Conservation (phyloP, 495 filamentous ascomycete species). For the Staphylotrichum tortipilum region DNA sequence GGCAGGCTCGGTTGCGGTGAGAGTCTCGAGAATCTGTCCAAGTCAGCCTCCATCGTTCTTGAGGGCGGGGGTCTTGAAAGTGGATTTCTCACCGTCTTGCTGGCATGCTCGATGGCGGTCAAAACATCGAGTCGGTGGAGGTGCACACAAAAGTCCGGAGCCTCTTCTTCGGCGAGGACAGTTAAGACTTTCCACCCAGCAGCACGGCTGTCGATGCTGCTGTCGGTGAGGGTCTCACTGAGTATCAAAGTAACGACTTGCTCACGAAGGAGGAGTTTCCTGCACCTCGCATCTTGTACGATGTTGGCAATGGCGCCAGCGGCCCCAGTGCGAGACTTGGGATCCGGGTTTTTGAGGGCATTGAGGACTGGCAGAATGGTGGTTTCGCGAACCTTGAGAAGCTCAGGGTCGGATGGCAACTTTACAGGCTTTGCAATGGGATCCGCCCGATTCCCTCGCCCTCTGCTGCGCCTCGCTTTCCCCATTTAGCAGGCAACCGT, state of each 20-base stretch:
- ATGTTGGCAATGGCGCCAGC: constrained; percentile 49
- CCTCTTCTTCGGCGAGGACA: constrained; percentile 50
- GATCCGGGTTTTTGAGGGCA: constrained; percentile 46
- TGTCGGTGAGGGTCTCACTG: constrained; percentile 52
- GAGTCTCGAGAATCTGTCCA: constrained; percentile 34
- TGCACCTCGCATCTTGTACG: constrained; percentile 46
- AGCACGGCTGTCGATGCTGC: constrained; percentile 46
- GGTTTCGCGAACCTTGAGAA: constrained; percentile 47
- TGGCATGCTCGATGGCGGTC: constrained; percentile 45
- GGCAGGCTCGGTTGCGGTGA: constrained; percentile 28
- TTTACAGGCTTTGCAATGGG: constrained; percentile 44
- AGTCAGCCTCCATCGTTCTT: constrained; percentile 9
- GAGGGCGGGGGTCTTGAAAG: background rate
- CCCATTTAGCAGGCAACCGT: no score
- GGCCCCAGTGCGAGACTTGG: constrained; percentile 44
- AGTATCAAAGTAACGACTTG: constrained; percentile 51
- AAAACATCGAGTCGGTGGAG: constrained; percentile 49
- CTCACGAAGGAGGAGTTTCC: constrained; percentile 52
- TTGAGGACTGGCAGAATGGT: constrained; percentile 50
- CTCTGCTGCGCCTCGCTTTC: constrained; percentile 36
- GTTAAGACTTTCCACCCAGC: constrained; percentile 54
- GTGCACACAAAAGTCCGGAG: constrained; percentile 53
- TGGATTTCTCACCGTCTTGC: constrained; percentile 35
- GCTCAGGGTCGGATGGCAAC: constrained; percentile 45
- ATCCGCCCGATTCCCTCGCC: constrained; percentile 30